Evolutionary conservation across 176 grass and related monocot species (phyloP), one percentile per base, ranked within the genome.

Genomic region (Pharus latifolius): DNA sequence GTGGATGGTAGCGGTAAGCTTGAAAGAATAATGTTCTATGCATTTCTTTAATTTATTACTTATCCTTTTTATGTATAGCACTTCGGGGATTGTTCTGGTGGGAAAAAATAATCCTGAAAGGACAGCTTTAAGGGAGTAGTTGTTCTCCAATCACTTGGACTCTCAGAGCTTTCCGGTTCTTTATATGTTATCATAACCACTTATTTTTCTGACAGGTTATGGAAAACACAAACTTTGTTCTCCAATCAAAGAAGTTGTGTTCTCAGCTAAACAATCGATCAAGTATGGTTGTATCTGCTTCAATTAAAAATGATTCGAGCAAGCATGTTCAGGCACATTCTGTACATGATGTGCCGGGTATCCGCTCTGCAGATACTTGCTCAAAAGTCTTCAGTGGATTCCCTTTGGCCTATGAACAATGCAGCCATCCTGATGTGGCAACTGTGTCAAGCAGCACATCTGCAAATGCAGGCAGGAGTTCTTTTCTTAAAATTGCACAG

Each of bases 181-280:
- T 26, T n/a, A 56, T 15, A 64, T 63, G 47, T 63, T 55, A 67
- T 80, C 37, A 76, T 42, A 63, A 31, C 63, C 35, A 19, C 34
- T 75, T 83, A 18, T 64, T 63, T 40, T 73, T 82, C 13, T 67
- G 30, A 57, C 51, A 97, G 93, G 80, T 97, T 56, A 23, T 67
- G 65, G 93, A 97, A 90, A 87, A 90, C 72, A 80, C 56, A 46
- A 67, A 37, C 57, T 76, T 74, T 74, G 74, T 97, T 41, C 46
- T 82, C 63, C 78, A 82, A 13, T 76, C 84, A 50, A 97, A 87
- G 69, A 84, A 60, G 56, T 69, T 92, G 6, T 85, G 86, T 73
- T 72, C 71, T 64, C 85, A 88, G 61, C 43, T 88, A 46, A 76
- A 83, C 58, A 85, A 68, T 44, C 74, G 75, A 44, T 82, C 86